These are phyloP conservation scores for Aspergillus brunneoviolaceus DNA, from an alignment of 2,329 filamentous ascomycete genomes.

Conservation along the genomic window DNA sequence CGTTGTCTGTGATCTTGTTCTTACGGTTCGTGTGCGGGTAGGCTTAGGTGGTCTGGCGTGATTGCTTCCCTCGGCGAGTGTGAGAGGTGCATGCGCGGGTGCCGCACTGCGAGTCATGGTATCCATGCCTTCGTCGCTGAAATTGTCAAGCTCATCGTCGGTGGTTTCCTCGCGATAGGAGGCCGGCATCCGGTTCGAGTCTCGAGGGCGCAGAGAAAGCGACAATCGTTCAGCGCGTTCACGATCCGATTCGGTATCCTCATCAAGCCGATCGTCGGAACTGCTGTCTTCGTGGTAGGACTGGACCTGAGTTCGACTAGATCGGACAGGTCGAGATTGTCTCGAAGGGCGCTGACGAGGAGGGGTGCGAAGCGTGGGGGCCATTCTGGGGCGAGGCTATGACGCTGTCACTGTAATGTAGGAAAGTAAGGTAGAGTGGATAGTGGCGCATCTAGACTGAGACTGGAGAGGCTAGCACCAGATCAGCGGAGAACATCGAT, in stretches of 20 bases:
- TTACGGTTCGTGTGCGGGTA: constrained; percentile 20
- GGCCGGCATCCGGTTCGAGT: constrained; percentile 24
- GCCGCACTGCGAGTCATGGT: constrained; percentile 14
- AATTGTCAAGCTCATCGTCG: constrained; percentile 26
- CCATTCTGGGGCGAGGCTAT: constrained; percentile 26
- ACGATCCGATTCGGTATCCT: constrained; percentile 14
- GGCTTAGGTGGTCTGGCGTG: constrained; percentile 10
- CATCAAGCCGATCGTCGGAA: constrained; percentile 29
- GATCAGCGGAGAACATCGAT: not conserved
- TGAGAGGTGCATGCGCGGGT: constrained; percentile 6
- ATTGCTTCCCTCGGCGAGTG: constrained; percentile 10
- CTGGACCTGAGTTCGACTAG: constrained; percentile 35
- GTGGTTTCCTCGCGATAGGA: constrained; percentile 39
- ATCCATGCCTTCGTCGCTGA: constrained; percentile 15
- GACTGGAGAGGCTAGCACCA: not conserved
- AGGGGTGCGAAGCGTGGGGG: constrained; percentile 24
- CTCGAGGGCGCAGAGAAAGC: constrained; percentile 33
- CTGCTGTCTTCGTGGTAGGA: constrained; percentile 41
- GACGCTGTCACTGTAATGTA: not conserved
- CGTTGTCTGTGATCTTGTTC: constrained; percentile 21
- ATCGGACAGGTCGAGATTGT: constrained; percentile 36
- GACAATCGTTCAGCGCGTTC: constrained; percentile 20
- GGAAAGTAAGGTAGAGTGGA: constrained; percentile 10
- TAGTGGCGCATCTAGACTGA: constrained; percentile 17
- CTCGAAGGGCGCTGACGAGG: constrained; percentile 19